Conservation (phyloP, 257 asterid genomes). For the Solanum corneliomulleri region DNA sequence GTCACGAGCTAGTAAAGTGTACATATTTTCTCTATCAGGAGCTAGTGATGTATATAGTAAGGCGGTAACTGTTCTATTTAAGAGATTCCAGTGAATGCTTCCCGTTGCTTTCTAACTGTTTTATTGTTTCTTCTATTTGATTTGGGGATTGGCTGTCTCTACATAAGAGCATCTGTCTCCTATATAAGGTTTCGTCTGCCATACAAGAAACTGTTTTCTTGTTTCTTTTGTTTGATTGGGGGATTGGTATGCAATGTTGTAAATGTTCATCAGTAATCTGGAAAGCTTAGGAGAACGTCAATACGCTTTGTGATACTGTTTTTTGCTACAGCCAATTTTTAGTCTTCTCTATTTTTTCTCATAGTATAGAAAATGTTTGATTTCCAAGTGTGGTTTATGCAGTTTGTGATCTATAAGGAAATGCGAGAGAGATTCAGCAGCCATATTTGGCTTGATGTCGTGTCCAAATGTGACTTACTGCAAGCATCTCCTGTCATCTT, state of each 20-base stretch:
- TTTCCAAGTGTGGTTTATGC: constrained; percentile 14
- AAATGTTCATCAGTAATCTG: neutral
- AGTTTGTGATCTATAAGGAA: constrained; percentile 78
- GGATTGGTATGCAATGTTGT: neutral
- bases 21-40: neutral
- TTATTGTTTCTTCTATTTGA: neutral
- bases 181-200: neutral
- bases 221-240: neutral
- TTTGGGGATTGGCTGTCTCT: neutral
- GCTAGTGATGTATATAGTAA: neutral
- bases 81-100: neutral
- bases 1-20: neutral
- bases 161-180: neutral
- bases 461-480: constrained; percentile 81
- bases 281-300: neutral
- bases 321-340: neutral
- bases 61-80: neutral
- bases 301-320: neutral
- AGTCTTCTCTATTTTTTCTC: neutral
- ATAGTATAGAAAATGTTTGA: neutral
- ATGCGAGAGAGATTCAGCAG: constrained; percentile 67
- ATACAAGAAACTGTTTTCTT: neutral
- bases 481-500: constrained; percentile 56
- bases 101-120: neutral
- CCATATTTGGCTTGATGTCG: constrained; percentile 94